Percentiles rank a stretch among this genome's conserved stretches.
Evolutionary conservation across 169 alveolate species (phyloP).

Genomic region (Perkinsus olseni): DNA sequence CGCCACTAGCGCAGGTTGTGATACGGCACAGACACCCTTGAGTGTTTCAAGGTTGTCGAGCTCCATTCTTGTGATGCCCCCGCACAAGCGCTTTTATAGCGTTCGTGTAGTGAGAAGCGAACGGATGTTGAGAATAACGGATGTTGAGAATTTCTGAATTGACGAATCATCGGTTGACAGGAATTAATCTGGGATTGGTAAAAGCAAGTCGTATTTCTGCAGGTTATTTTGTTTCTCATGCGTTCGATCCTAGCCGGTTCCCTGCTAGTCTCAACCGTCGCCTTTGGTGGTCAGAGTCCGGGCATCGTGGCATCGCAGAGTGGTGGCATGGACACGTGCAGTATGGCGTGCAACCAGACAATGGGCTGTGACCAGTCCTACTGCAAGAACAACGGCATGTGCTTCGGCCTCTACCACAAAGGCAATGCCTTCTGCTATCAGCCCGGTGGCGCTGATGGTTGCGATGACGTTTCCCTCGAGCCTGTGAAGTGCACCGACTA

Average conservation of each 20-base stretch:
- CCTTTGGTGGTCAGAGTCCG: neutral
- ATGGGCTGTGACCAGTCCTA: neutral
- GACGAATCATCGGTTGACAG: no score
- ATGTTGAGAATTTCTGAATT: no score
- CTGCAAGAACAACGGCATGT: neutral
- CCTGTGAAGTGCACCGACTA: neutral
- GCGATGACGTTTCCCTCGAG: neutral
- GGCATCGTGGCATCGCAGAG: neutral
- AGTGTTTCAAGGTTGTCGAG: no score
- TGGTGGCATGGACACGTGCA: neutral
- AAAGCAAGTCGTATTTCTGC: no score
- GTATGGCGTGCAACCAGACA: neutral
- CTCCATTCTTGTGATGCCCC: no score
- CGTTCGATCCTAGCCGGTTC: neutral
- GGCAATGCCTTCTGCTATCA: neutral
- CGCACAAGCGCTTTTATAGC: no score
- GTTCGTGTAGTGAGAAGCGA: no score
- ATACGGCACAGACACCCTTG: no score
- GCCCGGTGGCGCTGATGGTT: neutral
- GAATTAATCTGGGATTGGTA: no score
- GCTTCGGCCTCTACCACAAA: neutral
- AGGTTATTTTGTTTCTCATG: neutral
- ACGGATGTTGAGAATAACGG: no score
- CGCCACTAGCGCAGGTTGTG: no score
- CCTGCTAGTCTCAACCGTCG: neutral